Evolutionary conservation across 2,329 filamentous ascomycete genomes (phyloP).

Genomic region (Colletotrichum eleusines): DNA sequence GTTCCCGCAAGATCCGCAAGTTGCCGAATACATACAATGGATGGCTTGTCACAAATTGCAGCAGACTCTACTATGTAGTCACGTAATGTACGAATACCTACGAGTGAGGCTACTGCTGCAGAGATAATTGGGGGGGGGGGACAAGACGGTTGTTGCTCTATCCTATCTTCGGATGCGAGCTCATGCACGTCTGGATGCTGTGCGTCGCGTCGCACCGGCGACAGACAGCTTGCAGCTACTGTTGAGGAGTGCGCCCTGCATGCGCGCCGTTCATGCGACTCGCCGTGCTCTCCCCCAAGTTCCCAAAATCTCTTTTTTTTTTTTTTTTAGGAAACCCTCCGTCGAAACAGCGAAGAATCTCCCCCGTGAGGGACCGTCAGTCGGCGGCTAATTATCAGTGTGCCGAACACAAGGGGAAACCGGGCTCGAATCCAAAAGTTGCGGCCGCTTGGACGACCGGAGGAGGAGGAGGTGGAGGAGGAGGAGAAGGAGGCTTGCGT

Average conservation of each 20-base stretch:
- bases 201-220: conserved; percentile 30
- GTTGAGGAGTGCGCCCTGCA: conserved; percentile 35
- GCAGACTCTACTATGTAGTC: too few relatives aligned
- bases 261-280: conserved; percentile 38
- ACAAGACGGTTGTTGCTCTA: conserved; percentile 23
- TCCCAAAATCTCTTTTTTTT: too few relatives aligned
- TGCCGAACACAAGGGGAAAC: neutral
- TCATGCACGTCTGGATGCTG: conserved; percentile 35
- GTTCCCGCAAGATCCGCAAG: conserved; percentile 8
- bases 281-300: conserved; percentile 10
- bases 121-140: conserved; percentile 1
- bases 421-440: conserved; percentile 6
- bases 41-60: neutral
- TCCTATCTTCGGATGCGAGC: conserved; percentile 31
- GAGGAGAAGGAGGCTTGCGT: conserved; percentile 12
- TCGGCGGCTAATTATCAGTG: conserved; percentile 4
- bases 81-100: neutral
- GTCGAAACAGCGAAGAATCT: neutral
- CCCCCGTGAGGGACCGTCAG: conserved; percentile 2
- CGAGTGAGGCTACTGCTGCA: conserved; percentile 14
- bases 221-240: conserved; percentile 34
- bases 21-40: conserved; percentile 27
- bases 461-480: too few relatives aligned
- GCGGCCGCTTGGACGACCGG: conserved; percentile 2
- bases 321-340: too few relatives aligned